A percentile compares a stretch with the other conserved stretches of the same genome.
Evolutionary conservation across 108 stramenopile genomes (phyloP).

Genomic region (Fragilariopsis cylindrus): DNA sequence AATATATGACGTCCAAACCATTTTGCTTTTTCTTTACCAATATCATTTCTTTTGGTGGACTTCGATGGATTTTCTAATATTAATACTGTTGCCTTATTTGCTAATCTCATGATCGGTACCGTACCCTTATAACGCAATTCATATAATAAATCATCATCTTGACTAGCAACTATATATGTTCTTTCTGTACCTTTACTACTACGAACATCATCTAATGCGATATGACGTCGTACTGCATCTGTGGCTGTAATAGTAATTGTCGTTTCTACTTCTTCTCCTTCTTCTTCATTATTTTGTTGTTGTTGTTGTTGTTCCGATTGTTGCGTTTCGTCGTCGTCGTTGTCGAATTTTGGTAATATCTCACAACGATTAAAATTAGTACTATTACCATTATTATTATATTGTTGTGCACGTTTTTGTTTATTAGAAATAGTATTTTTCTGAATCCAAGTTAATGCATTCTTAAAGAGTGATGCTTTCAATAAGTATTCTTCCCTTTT

Average conservation of each 20-base stretch:
- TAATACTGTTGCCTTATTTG: constrained; percentile 59
- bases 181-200: background rate
- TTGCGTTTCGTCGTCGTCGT: no score
- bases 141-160: constrained; percentile 71
- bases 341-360: background rate
- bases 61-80: constrained; percentile 78
- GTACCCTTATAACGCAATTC: constrained; percentile 43
- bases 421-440: constrained; percentile 18
- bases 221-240: background rate
- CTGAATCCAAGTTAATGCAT: constrained; percentile 35
- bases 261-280: background rate
- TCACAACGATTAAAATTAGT: background rate
- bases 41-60: constrained; percentile 46
- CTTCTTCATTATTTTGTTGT: background rate
- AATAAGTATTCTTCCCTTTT: background rate
- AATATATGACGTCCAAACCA: constrained; percentile 54
- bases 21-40: constrained; percentile 54
- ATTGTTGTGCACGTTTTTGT: background rate
- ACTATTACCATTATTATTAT: background rate
- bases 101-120: constrained; percentile 68
- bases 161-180: constrained; percentile 74
- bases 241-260: background rate
- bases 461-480: constrained; percentile 32
- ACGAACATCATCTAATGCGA: constrained; percentile 4
- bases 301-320: constrained; percentile 2